These are phyloP conservation scores for Roridomyces roridus DNA, from an alignment of 768 basidiomycete species.

Conservation along the genomic window DNA sequence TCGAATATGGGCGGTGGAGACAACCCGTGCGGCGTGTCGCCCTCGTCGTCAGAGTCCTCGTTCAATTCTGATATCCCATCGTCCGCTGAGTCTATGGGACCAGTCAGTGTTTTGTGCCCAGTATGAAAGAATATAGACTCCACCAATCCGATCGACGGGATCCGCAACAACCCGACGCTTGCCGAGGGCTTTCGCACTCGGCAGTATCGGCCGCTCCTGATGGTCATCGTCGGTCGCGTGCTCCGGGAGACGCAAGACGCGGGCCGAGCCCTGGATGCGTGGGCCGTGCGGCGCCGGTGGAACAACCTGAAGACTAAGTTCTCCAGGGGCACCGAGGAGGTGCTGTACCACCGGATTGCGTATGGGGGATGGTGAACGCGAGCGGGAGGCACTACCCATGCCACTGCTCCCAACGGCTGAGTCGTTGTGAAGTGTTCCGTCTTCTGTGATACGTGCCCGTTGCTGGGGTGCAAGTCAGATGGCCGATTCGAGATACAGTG, in stretches of 20 bases:
- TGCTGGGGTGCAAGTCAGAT: conserved; percentile 26
- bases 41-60: conserved; percentile 46
- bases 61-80: conserved; percentile 56
- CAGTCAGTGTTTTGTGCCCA: too few relatives aligned
- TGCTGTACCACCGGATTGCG: background rate
- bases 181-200: conserved; percentile 88
- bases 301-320: conserved; percentile 32
- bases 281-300: conserved; percentile 80
- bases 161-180: conserved; percentile 78
- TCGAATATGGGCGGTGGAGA: conserved; percentile 82
- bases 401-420: conserved; percentile 25
- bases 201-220: conserved; percentile 53
- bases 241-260: too few relatives aligned
- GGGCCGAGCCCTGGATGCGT: too few relatives aligned
- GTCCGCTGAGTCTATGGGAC: conserved; percentile 56
- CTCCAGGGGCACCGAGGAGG: background rate
- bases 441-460: conserved; percentile 45
- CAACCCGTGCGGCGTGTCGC: conserved; percentile 31
- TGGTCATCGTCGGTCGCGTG: conserved; percentile 37
- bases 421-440: conserved; percentile 39
- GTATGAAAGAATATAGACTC: too few relatives aligned
- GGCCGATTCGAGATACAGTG: background rate
- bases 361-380: conserved; percentile 42
- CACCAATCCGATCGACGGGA: conserved; percentile 46
- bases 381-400: conserved; percentile 43